Conservation (phyloP, 768 basidiomycete genomes). For the Kwoniella bestiolae region DNA sequence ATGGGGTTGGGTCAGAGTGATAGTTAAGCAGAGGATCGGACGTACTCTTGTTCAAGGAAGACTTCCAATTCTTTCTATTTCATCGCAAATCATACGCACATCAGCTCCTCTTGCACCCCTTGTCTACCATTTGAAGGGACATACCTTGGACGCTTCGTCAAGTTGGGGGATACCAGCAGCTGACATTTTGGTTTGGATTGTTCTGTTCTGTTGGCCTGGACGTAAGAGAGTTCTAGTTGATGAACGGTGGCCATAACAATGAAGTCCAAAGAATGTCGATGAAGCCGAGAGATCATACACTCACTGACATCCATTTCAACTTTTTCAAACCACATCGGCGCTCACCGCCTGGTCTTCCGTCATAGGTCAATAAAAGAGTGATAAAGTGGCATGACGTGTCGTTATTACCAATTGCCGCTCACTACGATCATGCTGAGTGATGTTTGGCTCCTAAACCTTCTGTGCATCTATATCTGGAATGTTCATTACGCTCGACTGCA, state of each 20-base stretch:
- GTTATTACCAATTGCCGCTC: neutral
- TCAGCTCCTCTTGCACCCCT: too few species aligned
- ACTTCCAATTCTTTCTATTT: conserved; percentile 77
- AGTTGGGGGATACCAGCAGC: conserved; percentile 48
- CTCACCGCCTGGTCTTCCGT: neutral
- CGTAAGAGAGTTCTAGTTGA: too few species aligned
- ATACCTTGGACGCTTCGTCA: conserved; percentile 55
- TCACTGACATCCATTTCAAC: neutral
- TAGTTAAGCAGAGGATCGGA: neutral
- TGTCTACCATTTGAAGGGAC: too few species aligned
- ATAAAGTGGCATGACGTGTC: neutral
- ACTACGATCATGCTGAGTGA: too few species aligned
- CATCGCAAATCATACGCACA: neutral
- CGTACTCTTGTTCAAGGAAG: conserved; percentile 74
- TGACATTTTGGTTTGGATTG: conserved; percentile 26
- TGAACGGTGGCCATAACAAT: neutral
- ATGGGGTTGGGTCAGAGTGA: neutral
- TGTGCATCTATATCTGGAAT: too few species aligned
- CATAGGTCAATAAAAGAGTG: too few species aligned
- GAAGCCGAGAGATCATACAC: neutral
- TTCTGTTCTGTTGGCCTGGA: neutral
- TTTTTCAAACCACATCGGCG: neutral
- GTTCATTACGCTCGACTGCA: too few species aligned
- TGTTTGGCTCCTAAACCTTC: too few species aligned
- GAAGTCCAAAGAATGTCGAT: neutral